phyloP scores from a whole-genome alignment of 2,329 filamentous ascomycete species.

The Hortaea werneckii region DNA sequence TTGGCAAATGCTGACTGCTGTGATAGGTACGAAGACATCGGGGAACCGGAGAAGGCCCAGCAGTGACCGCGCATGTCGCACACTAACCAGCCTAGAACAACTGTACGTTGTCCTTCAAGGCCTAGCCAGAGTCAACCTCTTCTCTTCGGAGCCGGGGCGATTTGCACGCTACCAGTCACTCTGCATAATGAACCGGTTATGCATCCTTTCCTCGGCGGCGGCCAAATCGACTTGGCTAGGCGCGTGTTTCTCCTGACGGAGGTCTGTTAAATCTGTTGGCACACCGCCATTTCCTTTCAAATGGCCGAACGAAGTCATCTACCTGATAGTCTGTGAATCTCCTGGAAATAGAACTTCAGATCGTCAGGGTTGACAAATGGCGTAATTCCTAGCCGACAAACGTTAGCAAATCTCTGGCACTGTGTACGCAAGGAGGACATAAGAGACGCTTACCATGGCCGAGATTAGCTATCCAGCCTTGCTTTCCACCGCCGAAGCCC shows the following conservation, averaged over 20 bases:
- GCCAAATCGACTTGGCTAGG: conserved; percentile 12
- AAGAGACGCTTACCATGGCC: conserved; percentile 62
- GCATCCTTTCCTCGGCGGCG: conserved; percentile 25
- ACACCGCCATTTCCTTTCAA: conserved; percentile 6
- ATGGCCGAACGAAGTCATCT: conserved; percentile 20
- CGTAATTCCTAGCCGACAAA: conserved; percentile 59
- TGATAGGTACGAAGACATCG: conserved; percentile 30
- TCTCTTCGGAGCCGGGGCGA: too few species aligned
- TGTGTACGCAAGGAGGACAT: conserved; percentile 6
- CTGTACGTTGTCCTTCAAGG: too few species aligned
- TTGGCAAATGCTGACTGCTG: background rate
- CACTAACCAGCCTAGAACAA: too few species aligned
- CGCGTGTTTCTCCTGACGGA: conserved; percentile 14
- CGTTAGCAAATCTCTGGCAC: background rate
- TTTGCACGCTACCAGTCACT: conserved; percentile 22
- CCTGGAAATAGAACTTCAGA: conserved; percentile 85
- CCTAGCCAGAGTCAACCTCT: too few species aligned
- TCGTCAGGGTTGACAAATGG: conserved; percentile 90
- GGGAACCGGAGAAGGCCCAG: conserved; percentile 17
- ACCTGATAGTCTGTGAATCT: conserved; percentile 55
- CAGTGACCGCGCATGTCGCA: conserved; percentile 1
- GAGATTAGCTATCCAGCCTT: conserved; percentile 94
- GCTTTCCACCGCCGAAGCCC: conserved; percentile 72
- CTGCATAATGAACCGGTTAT: conserved; percentile 25
- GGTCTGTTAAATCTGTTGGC: conserved; percentile 22